Base-by-base conservation (phyloP, 2,329 filamentous ascomycete genomes). In the Aspergillus texensis region DNA sequence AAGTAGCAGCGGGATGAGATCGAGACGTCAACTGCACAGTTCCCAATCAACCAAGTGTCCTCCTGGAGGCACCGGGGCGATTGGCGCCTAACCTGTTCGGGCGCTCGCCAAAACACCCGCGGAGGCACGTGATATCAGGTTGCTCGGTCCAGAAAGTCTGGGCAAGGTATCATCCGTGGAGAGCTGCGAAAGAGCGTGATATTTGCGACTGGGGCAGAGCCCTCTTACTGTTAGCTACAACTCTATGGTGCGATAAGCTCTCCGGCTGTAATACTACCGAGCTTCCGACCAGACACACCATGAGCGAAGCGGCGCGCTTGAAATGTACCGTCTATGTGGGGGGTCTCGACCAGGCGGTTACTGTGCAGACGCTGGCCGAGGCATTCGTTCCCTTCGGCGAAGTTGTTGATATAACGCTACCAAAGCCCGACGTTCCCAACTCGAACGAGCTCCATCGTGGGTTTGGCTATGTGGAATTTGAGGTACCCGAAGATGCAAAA, bases 361-460 rank as follows among this genome's bases (percentile, higher is more conserved):
- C 90, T 14, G 83, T 84, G 43, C 86, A 88, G 65, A 91, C 90
- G 65, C 84, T 99, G 54, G 90, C 93, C 72, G 92, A 96, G 73
- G 94, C 94, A 61, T 99, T 99, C 81, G 87, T 99, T 62, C 95
- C 96, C 0, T 99, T 99, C 78, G 95, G 96, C 74, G 94, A 97
- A 77, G 94, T 99, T 66, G 89, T 91, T 69, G 93, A 97, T 75
- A 90, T 99, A 69, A 91, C 92, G 57, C 82, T 99, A 19, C 95
- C 95, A 24, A 96, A 95, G 78, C 91, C 93, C 62, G 94, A 97
- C 75, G 84, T 89, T 66, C 90, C 91, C 68, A 93, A 92, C 66
- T 88, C 91, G 8, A 88, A 86, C 55, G 92, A 96, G 46, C 82
- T 88, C 34, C 95, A 99, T 77, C 86, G 94, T 58, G 95, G 96